Evolutionary conservation across 768 basidiomycete genomes (phyloP).

Genomic region (Steccherinum ochraceum): DNA sequence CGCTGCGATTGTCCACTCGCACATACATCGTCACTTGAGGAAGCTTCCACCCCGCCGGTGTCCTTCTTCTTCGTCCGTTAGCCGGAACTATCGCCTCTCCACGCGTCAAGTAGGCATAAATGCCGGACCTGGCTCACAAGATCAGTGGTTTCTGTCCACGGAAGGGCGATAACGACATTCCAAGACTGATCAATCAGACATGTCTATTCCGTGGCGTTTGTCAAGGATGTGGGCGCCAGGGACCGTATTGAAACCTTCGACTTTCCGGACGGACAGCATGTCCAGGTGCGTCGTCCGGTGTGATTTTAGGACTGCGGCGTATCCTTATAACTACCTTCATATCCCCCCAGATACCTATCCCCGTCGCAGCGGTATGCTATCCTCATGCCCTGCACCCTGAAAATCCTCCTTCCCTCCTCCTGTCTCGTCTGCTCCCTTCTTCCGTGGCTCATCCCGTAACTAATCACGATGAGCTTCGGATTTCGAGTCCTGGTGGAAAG

Average conservation of each 20-base stretch:
- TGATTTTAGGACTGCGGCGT: background rate
- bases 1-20: background rate
- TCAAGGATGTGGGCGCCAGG: background rate
- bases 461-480: background rate
- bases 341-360: background rate
- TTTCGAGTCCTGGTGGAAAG: background rate
- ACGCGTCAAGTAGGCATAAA: background rate
- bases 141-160: too few relatives aligned
- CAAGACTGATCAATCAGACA: background rate
- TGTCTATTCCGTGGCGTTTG: background rate
- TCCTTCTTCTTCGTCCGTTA: background rate
- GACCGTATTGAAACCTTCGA: background rate
- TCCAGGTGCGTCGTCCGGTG: too few relatives aligned
- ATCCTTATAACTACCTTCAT: background rate
- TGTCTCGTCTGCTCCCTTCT: too few relatives aligned
- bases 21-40: background rate
- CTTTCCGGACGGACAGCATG: too few relatives aligned
- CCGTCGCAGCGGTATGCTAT: background rate
- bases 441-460: background rate
- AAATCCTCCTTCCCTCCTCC: too few relatives aligned
- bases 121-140: too few relatives aligned
- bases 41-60: background rate
- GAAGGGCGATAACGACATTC: too few relatives aligned
- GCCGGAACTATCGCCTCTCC: background rate
- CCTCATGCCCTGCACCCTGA: too few relatives aligned